Base-by-base conservation (phyloP, 805 yeast genomes). In the Brettanomyces naardenensis region DNA sequence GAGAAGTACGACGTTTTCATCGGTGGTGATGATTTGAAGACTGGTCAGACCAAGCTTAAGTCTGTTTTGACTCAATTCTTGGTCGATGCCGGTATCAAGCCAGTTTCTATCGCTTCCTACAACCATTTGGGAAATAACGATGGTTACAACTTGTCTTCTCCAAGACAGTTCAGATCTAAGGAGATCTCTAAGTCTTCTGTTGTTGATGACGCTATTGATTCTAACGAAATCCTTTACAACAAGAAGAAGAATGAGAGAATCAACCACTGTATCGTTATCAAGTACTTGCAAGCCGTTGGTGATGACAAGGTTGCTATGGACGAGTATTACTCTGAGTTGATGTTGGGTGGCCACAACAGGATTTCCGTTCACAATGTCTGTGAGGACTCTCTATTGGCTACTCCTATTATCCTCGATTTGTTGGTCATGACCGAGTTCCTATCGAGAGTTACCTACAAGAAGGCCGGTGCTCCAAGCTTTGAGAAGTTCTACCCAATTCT, bases 281-380 rank as follows among this genome's bases (percentile, higher is more conserved):
- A 89, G 67, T 88, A 89, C 62, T 66, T 90, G 58, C 83, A 85
- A 40, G 96, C 97, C 6, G 97, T 89, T 35, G 95, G 95, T 28
- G 97, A 89, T 64, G 80, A 92, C 47, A 89, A 89, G 69, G 95
- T 89, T 46, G 97, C 97, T 37, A 90, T 89, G 97, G 97, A 89
- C 63, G 97, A 90, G 67, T 89, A 89, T 68, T 87, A 90, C 68
- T 82, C 94, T 40, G 97, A 89, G 65, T 78, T 89, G 58, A 90
- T 89, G 97, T 73, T 89, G 52, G 97, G 97, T 44, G 97, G 97
- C 32, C 96, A 89, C 67, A 90, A 89, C 69, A 82, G 92, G 58
- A 83, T 89, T 49, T 79, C 94, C 34, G 82, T 90, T 56, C 95
- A 89, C 66, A 89, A 90, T 59, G 95, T 90, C 30, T 89, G 97